Percentiles rank a stretch among this genome's conserved stretches.
phyloP scores from a whole-genome alignment of 2,329 filamentous ascomycete genomes.

The Monosporascus sp. region DNA sequence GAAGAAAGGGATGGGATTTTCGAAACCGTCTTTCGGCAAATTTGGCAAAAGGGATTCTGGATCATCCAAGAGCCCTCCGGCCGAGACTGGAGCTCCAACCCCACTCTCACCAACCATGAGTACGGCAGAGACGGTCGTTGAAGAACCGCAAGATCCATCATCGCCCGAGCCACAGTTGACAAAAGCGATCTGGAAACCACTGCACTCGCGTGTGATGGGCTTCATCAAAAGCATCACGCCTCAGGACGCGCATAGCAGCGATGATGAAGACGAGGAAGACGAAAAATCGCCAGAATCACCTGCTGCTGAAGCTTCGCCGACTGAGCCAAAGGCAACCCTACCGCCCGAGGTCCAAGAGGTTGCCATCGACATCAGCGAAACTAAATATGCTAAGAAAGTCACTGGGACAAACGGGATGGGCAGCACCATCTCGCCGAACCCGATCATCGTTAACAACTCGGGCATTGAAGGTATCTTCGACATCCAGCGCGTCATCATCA shows the following conservation, averaged over 20 bases:
- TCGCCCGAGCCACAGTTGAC: conserved; percentile 3
- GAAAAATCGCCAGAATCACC: background rate
- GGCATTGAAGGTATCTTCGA: conserved; percentile 16
- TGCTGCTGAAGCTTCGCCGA: no score
- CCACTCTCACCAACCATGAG: no score
- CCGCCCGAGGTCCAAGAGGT: conserved; percentile 6
- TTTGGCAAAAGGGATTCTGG: no score
- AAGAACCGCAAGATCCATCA: background rate
- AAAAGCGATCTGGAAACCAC: conserved; percentile 4
- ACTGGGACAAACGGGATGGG: conserved; percentile 7
- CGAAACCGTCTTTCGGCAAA: no score
- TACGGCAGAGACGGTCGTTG: no score
- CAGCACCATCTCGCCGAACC: conserved; percentile 28
- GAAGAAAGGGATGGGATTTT: no score
- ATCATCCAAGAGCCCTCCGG: no score
- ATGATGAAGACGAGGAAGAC: background rate
- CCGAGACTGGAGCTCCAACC: no score
- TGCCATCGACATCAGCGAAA: conserved; percentile 5
- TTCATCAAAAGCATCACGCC: conserved; percentile 7
- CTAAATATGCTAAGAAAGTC: conserved; percentile 4
- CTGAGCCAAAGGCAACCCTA: background rate
- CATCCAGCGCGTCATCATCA: conserved; percentile 41
- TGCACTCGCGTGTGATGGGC: background rate
- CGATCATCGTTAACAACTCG: conserved; percentile 19
- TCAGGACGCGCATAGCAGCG: background rate